phyloP scores from a whole-genome alignment of 2,329 filamentous ascomycete species.

The Paramyrothecium roridum region DNA sequence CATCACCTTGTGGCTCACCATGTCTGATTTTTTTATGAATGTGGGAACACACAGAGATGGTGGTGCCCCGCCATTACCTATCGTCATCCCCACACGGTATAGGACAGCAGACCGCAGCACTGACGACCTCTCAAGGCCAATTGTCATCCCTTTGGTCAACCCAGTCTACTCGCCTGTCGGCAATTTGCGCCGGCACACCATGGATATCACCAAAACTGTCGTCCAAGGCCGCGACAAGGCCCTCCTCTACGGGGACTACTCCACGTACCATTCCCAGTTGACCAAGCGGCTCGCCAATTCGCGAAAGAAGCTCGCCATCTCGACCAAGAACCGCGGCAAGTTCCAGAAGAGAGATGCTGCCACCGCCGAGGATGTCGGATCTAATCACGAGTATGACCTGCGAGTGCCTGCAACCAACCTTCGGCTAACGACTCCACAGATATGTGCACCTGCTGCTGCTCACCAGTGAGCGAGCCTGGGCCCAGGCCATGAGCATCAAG shows the following conservation, averaged over 20 bases:
- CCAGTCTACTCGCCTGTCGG: background rate
- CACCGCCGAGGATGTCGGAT: slow-evolving; percentile 70
- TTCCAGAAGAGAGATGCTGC: slow-evolving; percentile 69
- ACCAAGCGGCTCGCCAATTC: slow-evolving; percentile 78
- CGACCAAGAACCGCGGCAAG: slow-evolving; percentile 83
- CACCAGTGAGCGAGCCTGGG: slow-evolving; percentile 88
- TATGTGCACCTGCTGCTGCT: slow-evolving; percentile 78
- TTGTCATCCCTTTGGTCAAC: background rate
- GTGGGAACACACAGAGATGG: background rate
- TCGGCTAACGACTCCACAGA: slow-evolving; percentile 37
- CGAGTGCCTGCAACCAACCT: background rate
- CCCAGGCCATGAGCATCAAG: slow-evolving; percentile 94
- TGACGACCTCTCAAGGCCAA: background rate
- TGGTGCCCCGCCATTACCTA: background rate
- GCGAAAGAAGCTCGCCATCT: slow-evolving; percentile 80
- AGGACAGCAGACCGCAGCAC: background rate
- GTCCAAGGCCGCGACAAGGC: slow-evolving; percentile 77
- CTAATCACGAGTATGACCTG: slow-evolving; percentile 67
- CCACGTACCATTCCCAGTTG: slow-evolving; percentile 76
- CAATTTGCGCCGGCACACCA: slow-evolving; percentile 30
- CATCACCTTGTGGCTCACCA: background rate
- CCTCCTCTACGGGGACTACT: slow-evolving; percentile 85
- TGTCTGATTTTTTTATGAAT: background rate
- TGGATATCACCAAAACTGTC: slow-evolving; percentile 90
- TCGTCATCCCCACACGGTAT: background rate